These are phyloP conservation scores for Yamadazyma nakazawae DNA, from an alignment of 805 yeast species.

Conservation along the genomic window DNA sequence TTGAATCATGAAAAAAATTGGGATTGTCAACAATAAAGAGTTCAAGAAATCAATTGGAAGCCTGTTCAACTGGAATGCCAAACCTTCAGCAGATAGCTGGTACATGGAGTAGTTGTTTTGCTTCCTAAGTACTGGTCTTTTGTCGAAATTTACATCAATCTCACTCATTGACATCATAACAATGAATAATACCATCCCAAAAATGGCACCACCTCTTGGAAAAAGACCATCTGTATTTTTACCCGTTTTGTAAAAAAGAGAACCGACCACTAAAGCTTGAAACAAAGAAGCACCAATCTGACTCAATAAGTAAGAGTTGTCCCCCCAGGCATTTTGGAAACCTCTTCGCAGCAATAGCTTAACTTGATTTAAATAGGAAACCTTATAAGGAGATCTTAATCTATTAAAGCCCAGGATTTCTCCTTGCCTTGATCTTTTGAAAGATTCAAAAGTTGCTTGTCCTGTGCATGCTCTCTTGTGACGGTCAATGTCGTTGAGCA, in stretches of 20 bases:
- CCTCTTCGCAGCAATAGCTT: conserved; percentile 53
- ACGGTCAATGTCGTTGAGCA: conserved; percentile 41
- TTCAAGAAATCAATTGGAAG: conserved; percentile 54
- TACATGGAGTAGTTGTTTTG: conserved; percentile 71
- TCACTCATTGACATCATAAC: conserved; percentile 61
- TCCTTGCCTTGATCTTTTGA: conserved; percentile 25
- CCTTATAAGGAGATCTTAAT: conserved; percentile 34
- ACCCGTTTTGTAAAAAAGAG: conserved; percentile 53
- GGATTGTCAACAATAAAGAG: conserved; percentile 29
- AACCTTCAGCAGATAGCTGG: conserved; percentile 70
- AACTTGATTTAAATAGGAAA: conserved; percentile 48
- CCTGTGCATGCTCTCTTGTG: conserved; percentile 29
- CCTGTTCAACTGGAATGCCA: conserved; percentile 58
- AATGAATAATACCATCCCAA: conserved; percentile 58
- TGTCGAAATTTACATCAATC: conserved; percentile 54
- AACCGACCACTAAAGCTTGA: conserved; percentile 59
- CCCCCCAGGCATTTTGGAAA: conserved; percentile 52
- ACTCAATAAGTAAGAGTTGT: conserved; percentile 51
- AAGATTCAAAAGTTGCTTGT: conserved; percentile 15
- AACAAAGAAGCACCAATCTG: conserved; percentile 50
- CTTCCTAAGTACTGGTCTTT: conserved; percentile 64
- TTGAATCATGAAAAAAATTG: conserved; percentile 49
- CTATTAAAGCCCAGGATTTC: conserved; percentile 40
- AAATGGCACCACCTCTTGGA: conserved; percentile 61
- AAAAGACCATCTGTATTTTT: conserved; percentile 53